Evolutionary conservation across 371 early-diverging fungal genomes (phyloP).

Genomic region (Batrachochytrium dendrobatidis): DNA sequence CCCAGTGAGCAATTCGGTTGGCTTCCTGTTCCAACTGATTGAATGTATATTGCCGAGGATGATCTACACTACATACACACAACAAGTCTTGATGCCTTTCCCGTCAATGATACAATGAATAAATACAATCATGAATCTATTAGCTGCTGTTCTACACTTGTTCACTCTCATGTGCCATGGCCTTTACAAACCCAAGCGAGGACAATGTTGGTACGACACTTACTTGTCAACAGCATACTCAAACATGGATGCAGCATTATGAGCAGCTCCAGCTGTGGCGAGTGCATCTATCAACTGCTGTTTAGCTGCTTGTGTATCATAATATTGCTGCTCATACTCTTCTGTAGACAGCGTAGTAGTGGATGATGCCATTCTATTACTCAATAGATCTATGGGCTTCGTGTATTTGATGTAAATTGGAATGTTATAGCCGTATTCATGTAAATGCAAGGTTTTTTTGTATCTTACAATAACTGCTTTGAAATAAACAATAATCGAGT

Average conservation of each 20-base stretch:
- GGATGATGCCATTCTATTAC: no score
- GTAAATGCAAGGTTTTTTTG: no score
- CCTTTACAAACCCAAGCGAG: neutral
- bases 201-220: neutral
- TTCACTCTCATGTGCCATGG: neutral
- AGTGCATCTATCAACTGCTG: no score
- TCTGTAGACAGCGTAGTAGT: no score
- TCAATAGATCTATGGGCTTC: no score
- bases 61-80: constrained; percentile 15
- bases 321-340: no score
- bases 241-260: neutral
- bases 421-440: no score
- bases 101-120: constrained; percentile 13
- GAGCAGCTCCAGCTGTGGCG: neutral
- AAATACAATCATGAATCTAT: constrained; percentile 4
- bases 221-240: neutral
- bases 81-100: constrained; percentile 10
- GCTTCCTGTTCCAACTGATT: constrained; percentile 14
- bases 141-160: neutral
- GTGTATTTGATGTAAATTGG: no score
- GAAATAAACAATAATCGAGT: no score
- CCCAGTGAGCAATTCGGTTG: constrained; percentile 18
- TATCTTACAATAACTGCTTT: no score
- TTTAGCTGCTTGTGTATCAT: no score
- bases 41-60: constrained; percentile 13